Conservation (phyloP, 176 grass and related monocot genomes). For the Alopecurus myosuroides region DNA sequence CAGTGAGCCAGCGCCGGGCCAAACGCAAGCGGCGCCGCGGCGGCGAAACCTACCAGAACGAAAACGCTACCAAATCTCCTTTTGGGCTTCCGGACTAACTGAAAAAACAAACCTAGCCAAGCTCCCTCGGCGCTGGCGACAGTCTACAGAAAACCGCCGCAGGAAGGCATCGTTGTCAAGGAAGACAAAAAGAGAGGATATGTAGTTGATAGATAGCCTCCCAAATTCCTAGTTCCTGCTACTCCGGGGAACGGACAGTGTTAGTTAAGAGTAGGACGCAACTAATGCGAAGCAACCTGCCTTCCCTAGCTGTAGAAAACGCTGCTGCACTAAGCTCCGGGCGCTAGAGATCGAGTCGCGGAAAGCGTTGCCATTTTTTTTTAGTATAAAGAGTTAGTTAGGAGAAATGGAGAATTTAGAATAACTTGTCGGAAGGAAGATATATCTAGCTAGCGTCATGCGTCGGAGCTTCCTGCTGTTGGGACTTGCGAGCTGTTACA, state of each 20-base stretch:
- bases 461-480: neutral
- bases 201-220: no score
- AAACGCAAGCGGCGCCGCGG: constrained; percentile 8
- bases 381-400: constrained; percentile 20
- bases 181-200: constrained; percentile 39
- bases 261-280: constrained; percentile 61
- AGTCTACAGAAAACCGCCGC: neutral
- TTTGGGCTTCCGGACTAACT: neutral
- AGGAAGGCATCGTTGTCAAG: constrained; percentile 29
- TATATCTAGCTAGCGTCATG: neutral
- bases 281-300: constrained; percentile 43
- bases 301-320: constrained; percentile 9
- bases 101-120: neutral
- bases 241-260: constrained; percentile 50
- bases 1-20: neutral
- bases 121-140: neutral
- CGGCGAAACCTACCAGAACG: constrained; percentile 2
- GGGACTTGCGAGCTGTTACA: no score
- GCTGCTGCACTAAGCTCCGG: neutral
- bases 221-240: constrained; percentile 6
- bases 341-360: neutral
- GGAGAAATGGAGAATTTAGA: no score
- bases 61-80: constrained; percentile 37
- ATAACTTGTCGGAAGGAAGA: neutral
- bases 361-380: neutral